Evolutionary conservation across 805 yeast species (phyloP).

Genomic region (Kuraishia ogatae): DNA sequence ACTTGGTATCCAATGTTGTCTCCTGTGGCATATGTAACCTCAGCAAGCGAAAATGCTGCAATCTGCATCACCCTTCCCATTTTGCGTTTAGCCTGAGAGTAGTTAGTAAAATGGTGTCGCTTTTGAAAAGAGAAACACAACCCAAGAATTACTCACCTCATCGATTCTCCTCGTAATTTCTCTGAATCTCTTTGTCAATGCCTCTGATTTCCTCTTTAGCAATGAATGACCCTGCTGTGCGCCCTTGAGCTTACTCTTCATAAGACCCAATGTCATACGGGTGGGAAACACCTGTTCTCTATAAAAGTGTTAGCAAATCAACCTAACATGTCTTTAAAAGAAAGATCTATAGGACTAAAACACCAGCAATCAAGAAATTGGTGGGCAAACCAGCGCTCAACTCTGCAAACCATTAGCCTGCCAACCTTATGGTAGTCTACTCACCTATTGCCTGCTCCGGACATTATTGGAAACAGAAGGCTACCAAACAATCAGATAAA

Average conservation of each 20-base stretch:
- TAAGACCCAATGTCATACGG: conserved; percentile 90
- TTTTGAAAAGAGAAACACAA: no score
- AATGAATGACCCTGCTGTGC: conserved; percentile 95
- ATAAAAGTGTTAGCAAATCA: no score
- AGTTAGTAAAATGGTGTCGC: conserved; percentile 8
- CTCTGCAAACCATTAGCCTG: background rate
- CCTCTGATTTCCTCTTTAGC: conserved; percentile 92
- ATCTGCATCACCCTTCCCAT: conserved; percentile 99
- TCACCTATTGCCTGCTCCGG: conserved; percentile 53
- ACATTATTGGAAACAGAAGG: conserved; percentile 28
- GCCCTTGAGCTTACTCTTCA: conserved; percentile 94
- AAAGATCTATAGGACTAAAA: no score
- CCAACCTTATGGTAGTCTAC: conserved; percentile 4
- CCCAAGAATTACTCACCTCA: conserved; percentile 35
- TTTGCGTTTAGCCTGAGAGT: conserved; percentile 63
- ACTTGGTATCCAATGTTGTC: conserved; percentile 94
- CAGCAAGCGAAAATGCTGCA: conserved; percentile 95
- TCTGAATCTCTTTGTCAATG: conserved; percentile 90
- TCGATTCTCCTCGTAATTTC: conserved; percentile 92
- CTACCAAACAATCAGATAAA: no score
- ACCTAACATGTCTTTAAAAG: no score
- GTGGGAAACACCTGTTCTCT: conserved; percentile 97
- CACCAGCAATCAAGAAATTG: no score
- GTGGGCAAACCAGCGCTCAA: no score
- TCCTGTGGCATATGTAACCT: conserved; percentile 95